These are phyloP conservation scores for Picea abies DNA, from an alignment of 83 land plant genomes.

Conservation along the genomic window DNA sequence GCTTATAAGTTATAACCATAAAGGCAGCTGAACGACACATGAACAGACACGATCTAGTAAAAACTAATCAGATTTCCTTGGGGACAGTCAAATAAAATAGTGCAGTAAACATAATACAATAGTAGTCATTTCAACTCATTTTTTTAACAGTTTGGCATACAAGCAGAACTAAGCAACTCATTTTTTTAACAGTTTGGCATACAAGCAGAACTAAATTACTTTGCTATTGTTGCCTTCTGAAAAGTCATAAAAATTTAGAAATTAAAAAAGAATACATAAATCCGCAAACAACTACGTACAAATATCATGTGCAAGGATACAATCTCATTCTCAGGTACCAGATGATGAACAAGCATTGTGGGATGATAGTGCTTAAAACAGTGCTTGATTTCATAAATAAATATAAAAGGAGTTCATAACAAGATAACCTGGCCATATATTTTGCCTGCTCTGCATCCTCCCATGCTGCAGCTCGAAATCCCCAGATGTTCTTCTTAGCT, in stretches of 20 bases:
- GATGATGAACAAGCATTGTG: background rate
- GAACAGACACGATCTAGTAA: background rate
- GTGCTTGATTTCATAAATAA: background rate
- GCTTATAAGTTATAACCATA: background rate
- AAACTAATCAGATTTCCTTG: background rate
- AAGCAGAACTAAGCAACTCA: background rate
- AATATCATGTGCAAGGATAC: background rate
- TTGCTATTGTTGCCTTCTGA: background rate
- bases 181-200: background rate
- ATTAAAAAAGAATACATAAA: constrained; percentile 1
- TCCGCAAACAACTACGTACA: background rate
- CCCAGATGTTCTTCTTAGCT: constrained; percentile 33
- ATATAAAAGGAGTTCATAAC: background rate
- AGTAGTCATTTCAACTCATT: too few relatives aligned
- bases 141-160: background rate
- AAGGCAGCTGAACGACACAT: background rate
- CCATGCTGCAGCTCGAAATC: constrained; percentile 66
- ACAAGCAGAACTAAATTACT: background rate
- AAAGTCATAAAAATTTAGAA: background rate
- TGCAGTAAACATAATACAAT: too few relatives aligned
- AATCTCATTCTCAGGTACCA: background rate
- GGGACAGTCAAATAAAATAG: background rate
- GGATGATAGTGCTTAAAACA: background rate
- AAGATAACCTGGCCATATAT: constrained; percentile 60
- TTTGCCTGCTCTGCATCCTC: constrained; percentile 85